Evolutionary conservation across 106 monocot species (phyloP), one percentile per base, ranked within the genome.

Genomic region (Dendrobium officinale): DNA sequence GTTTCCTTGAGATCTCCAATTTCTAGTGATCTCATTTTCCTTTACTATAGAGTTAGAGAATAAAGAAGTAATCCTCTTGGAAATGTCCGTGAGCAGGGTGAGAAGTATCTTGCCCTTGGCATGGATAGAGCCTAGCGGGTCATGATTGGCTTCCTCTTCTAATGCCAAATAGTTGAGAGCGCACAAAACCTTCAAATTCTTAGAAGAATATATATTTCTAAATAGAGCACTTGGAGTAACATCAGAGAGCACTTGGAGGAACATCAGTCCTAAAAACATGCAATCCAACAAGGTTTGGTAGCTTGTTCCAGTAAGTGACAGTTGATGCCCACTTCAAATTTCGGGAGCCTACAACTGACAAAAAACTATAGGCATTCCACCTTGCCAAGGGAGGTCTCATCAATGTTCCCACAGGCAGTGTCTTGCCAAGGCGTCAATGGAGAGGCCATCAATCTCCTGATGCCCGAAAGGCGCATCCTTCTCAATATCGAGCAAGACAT

Each of bases 211-310:
- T 16, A 94, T 72, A 48, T 94, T 67, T 74, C 91, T 77, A 24
- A 81, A 80, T 22, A 90, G 79, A 0, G 91, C 88, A 20, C 77
- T 77, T 5, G 86, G 80, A 2, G 89, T 80, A 40, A 91, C 85
- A 77, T 94, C 94, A 9, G 97, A 90, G 79, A 0, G 91, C 88
- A 20, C 77, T 77, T 5, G 86, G 80, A 2, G 89, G 81, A 40
- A 91, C 85, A 77, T 95, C 94, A 9, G 97, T 98, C 61, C 97
- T 87, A 19, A 94, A 98, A 55, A 98, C 78, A 79, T 98, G 92
- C 37, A 98, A 37, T 24, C 85, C 94, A 9, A 87, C 61, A 37
- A 98, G 86, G 78, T 78, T 83, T 20, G 82, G 82, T 43, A 83
- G 76, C 51, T 83, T 83, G 82, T 72, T 78, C 82, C 82, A 83